Conservation (phyloP, 2,329 filamentous ascomycete genomes). For the Ceratocystis destructans region DNA sequence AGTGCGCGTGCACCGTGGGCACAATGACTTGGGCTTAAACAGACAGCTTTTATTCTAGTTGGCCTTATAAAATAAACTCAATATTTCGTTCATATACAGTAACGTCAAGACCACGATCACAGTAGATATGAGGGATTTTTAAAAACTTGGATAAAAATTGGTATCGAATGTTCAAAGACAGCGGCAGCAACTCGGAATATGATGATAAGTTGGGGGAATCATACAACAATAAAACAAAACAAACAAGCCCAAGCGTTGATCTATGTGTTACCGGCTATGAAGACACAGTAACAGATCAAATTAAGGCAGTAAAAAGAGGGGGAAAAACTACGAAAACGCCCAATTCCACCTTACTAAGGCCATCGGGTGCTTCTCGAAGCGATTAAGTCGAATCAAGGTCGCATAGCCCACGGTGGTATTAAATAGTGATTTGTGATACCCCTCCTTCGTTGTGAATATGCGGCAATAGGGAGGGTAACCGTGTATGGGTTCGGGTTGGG, state of each 20-base stretch:
- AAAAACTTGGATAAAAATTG: conserved; percentile 9
- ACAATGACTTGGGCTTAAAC: conserved; percentile 22
- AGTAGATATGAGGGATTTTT: background rate
- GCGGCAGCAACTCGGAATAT: conserved; percentile 12
- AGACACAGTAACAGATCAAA: background rate
- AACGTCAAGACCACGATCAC: background rate
- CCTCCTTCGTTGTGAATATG: background rate
- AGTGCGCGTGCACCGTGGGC: conserved; percentile 37
- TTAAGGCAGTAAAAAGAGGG: background rate
- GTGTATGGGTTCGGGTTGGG: background rate
- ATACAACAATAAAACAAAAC: conserved; percentile 18
- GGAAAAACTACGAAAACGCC: conserved; percentile 3
- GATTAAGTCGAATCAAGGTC: background rate
- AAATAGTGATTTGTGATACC: background rate
- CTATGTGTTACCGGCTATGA: background rate
- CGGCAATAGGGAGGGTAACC: background rate
- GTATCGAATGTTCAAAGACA: conserved; percentile 9
- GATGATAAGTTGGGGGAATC: conserved; percentile 17
- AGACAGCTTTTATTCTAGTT: no score
- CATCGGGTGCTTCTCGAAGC: background rate
- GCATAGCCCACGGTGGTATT: background rate
- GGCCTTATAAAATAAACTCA: no score
- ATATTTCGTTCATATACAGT: background rate
- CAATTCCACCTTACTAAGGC: background rate
- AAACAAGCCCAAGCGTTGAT: conserved; percentile 1